Percentiles rank a stretch among this genome's conserved stretches.
Evolutionary conservation across 352 stramenopile genomes (phyloP).

Genomic region (Phytophthora hybrid): DNA sequence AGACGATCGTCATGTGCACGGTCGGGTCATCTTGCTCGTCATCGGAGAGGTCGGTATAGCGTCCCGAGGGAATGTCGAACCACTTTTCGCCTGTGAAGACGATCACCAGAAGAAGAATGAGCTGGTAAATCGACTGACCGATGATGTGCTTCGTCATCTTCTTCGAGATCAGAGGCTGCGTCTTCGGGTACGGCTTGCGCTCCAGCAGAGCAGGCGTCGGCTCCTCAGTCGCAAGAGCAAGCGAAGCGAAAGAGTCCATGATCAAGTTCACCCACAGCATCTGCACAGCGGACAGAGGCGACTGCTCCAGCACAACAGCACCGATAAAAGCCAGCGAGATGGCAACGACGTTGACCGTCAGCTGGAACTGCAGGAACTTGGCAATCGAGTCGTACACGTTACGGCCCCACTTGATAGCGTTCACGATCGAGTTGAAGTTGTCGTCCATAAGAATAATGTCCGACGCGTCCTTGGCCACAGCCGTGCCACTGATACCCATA

Average conservation of each 20-base stretch:
- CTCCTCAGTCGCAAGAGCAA: slow-evolving; percentile 95
- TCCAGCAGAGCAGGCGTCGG: slow-evolving; percentile 88
- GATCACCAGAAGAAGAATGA: slow-evolving; percentile 85
- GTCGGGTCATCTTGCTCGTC: slow-evolving; percentile 68
- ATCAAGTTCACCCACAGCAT: slow-evolving; percentile 99
- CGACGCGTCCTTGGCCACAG: slow-evolving; percentile 95
- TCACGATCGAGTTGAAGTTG: slow-evolving; percentile 96
- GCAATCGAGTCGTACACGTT: slow-evolving; percentile 96
- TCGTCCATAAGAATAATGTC: slow-evolving; percentile 97
- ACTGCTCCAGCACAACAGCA: slow-evolving; percentile 65
- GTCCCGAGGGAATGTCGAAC: slow-evolving; percentile 58
- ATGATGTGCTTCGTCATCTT: slow-evolving; percentile 96
- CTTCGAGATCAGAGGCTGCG: slow-evolving; percentile 91
- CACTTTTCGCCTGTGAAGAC: slow-evolving; percentile 77
- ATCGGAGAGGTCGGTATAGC: slow-evolving; percentile 49
- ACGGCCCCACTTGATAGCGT: slow-evolving; percentile 93
- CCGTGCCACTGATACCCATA: slow-evolving; percentile 93
- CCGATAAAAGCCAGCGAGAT: slow-evolving; percentile 92
- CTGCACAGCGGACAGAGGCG: slow-evolving; percentile 93
- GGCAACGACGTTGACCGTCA: slow-evolving; percentile 95
- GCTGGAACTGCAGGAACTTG: slow-evolving; percentile 97
- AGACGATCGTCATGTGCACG: slow-evolving; percentile 96
- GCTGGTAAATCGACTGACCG: slow-evolving; percentile 92
- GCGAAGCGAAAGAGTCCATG: slow-evolving; percentile 96
- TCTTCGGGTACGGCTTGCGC: slow-evolving; percentile 91